Evolutionary conservation across 257 asterid species (phyloP), one percentile per base, ranked within the genome.

Genomic region (Solanum dulcamara): DNA sequence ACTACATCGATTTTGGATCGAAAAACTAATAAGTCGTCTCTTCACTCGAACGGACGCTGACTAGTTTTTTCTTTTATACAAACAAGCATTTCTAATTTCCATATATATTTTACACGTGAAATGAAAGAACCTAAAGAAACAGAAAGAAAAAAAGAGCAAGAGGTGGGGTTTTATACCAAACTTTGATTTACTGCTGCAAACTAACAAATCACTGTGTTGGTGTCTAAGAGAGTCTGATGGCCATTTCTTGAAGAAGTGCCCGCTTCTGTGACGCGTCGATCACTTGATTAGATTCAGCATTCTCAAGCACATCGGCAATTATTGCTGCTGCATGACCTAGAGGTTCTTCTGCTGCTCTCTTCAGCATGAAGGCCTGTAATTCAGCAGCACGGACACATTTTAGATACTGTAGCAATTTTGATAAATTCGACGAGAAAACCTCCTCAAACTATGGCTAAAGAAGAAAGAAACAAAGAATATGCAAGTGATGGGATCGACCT

Each of bases 301-400:
- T 96, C 90, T 96, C 99, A n/a, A 96, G 96, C 44, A 96, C 98
- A 85, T 96, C 98, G 2, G 98, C 89, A 26, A 96, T 92, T 81
- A 96, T 93, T 81, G 99, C 97, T 82, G 99, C 94, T 38, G 99
- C 99, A 81, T 96, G 99, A 48, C 98, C 99, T 24, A 96, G 98
- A 82, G 99, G 99, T 86, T 96, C 98, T 88, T 95, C 99, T 81
- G 97, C 96, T 71, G 99, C 98, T 90, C 98, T 94, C 92, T 92
- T 96, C 87, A 96, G 89, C 99, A 95, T 95, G 88, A 96, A 96
- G 18, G 98, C 99, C 99, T 96, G 91, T 35, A n/a, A 28, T 72
- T 38, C 82, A 79, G 18, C 26, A 79, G 44, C 42, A 30, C 7
- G 28, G 28, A 8, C 64, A 77, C 32, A 28, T 1, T 77, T 46